Evolutionary conservation across 2,329 filamentous ascomycete genomes (phyloP).

Genomic region (Emmonsia crescens): DNA sequence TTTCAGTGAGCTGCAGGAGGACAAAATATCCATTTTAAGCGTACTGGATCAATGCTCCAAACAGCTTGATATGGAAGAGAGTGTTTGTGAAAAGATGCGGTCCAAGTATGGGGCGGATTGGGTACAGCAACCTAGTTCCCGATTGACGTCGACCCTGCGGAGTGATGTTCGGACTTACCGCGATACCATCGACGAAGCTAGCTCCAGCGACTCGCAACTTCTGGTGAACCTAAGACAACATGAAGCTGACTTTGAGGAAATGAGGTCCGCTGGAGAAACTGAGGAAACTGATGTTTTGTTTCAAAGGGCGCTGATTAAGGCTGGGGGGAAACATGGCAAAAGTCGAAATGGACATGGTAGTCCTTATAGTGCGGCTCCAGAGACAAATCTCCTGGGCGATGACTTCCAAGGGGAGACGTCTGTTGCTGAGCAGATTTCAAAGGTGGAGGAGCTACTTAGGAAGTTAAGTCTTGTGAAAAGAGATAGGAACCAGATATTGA

Average conservation of each 20-base stretch:
- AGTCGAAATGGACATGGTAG: conserved; percentile 53
- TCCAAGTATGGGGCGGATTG: conserved; percentile 93
- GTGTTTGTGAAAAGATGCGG: conserved; percentile 97
- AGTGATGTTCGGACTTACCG: conserved; percentile 80
- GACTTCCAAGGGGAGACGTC: conserved; percentile 71
- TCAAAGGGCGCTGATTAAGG: conserved; percentile 72
- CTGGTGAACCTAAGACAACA: conserved; percentile 76
- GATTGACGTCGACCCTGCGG: conserved; percentile 76
- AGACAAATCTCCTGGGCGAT: conserved; percentile 78
- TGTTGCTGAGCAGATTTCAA: conserved; percentile 78
- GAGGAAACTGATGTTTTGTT: conserved; percentile 84
- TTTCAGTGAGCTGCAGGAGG: conserved; percentile 66
- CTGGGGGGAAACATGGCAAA: conserved; percentile 46
- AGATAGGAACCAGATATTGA: conserved; percentile 81
- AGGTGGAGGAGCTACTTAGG: conserved; percentile 80
- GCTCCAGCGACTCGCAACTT: conserved; percentile 73
- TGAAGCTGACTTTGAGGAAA: conserved; percentile 84
- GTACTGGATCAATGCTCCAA: conserved; percentile 72
- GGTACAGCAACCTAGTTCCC: conserved; percentile 91
- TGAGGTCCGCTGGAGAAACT: conserved; percentile 77
- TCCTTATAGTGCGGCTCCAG: conserved; percentile 45
- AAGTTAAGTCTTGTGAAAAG: conserved; percentile 87
- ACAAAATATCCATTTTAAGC: conserved; percentile 63
- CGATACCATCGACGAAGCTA: conserved; percentile 80
- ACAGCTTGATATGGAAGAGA: conserved; percentile 92